phyloP scores from a whole-genome alignment of 306 rosid genomes.

The Cyamopsis tetragonoloba region DNA sequence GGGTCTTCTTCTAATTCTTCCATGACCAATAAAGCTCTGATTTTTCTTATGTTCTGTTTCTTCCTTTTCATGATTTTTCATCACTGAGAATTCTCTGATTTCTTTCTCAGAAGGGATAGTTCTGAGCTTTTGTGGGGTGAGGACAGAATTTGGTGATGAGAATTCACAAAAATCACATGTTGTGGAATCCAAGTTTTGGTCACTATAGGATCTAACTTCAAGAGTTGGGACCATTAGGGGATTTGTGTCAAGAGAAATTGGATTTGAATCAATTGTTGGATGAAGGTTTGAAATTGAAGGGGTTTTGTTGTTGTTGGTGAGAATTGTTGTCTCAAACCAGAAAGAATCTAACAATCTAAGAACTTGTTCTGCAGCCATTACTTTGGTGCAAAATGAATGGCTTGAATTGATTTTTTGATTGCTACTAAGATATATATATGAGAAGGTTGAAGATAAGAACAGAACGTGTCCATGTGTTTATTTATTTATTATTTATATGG shows the following conservation, averaged over 20 bases:
- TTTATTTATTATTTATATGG: background rate
- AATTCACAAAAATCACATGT: constrained; percentile 20
- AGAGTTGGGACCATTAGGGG: constrained; percentile 9
- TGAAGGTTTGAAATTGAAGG: constrained; percentile 15
- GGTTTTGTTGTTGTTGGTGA: constrained; percentile 32
- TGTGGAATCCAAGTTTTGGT: constrained; percentile 31
- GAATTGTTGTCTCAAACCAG: constrained; percentile 53
- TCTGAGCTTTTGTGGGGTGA: constrained; percentile 32
- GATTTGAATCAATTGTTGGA: background rate
- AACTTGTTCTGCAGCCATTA: constrained; percentile 60
- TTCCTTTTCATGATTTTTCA: background rate
- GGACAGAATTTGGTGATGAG: constrained; percentile 40
- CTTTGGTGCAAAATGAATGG: constrained; percentile 13
- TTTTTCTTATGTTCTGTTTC: background rate
- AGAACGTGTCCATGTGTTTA: background rate
- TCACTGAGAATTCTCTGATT: constrained; percentile 27
- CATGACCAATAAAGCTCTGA: background rate
- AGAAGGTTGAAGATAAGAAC: constrained; percentile 24
- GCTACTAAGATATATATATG: background rate
- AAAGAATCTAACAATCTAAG: constrained; percentile 50
- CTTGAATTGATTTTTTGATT: background rate
- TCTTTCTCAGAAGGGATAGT: constrained; percentile 48
- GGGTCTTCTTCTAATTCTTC: constrained; percentile 12
- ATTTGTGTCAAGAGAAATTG: constrained; percentile 1
- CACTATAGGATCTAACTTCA: constrained; percentile 47